Evolutionary conservation across 2,329 filamentous ascomycete species (phyloP).

Genomic region (Verticillium nubilum): DNA sequence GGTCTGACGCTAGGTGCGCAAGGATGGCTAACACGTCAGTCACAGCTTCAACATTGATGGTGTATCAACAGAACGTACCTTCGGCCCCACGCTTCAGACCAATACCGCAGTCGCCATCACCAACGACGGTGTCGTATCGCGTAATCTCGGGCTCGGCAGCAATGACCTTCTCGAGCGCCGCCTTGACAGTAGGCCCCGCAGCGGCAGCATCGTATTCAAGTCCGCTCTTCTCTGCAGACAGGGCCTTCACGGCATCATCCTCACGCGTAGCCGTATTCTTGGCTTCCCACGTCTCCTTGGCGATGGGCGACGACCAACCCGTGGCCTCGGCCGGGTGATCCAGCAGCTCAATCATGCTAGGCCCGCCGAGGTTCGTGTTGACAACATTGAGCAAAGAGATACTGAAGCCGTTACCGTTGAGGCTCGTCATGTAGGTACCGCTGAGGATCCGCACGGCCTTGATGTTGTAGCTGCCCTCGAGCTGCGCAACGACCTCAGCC

Average conservation of each 20-base stretch:
- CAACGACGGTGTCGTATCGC: slow-evolving; percentile 73
- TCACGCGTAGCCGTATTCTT: slow-evolving; percentile 43
- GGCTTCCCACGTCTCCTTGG: slow-evolving; percentile 57
- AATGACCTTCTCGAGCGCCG: slow-evolving; percentile 57
- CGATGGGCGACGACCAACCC: slow-evolving; percentile 64
- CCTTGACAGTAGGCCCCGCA: slow-evolving; percentile 47
- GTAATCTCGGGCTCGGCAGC: slow-evolving; percentile 67
- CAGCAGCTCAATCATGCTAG: slow-evolving; percentile 62
- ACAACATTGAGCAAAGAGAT: slow-evolving; percentile 63
- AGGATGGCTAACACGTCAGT: slow-evolving; percentile 37
- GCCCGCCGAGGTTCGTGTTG: slow-evolving; percentile 50
- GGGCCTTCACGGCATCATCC: slow-evolving; percentile 22
- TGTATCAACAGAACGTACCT: slow-evolving; percentile 37
- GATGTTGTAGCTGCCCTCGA: slow-evolving; percentile 52
- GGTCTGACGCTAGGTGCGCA: slow-evolving; percentile 37
- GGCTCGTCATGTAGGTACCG: slow-evolving; percentile 73
- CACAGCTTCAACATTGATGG: slow-evolving; percentile 9
- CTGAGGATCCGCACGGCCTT: slow-evolving; percentile 59
- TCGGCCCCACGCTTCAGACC: slow-evolving; percentile 84
- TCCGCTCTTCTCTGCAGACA: slow-evolving; percentile 36
- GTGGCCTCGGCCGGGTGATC: slow-evolving; percentile 65
- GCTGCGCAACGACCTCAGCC: slow-evolving; percentile 60
- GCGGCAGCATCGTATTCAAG: slow-evolving; percentile 46
- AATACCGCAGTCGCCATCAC: slow-evolving; percentile 86
- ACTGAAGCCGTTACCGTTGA: slow-evolving; percentile 73